Evolutionary conservation across 1,139 yeast genomes (phyloP), one percentile per base, ranked within the genome.

Genomic region (Lodderomyces metapsilosis): DNA sequence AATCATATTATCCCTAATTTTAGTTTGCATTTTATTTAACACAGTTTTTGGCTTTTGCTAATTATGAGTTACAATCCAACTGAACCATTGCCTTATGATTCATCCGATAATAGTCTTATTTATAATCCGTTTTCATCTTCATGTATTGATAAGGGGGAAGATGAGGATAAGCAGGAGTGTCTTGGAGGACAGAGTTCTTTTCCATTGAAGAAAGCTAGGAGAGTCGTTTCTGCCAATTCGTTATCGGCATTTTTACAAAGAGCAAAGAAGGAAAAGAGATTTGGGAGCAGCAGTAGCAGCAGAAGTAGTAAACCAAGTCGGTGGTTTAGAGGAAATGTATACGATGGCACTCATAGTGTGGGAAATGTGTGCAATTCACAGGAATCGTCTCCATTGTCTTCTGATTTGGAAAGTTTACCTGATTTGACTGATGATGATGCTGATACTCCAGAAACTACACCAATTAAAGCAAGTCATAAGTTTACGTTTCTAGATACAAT

Each of bases 391-490:
- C 51, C 58, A 24, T 34, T 46, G 20, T 31, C 50, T 49, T 57
- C 65, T 7, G 74, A 68, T 42, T 57, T 64, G 38, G 74, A 68
- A 42, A 64, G 71, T 4, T 56, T 67, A 28, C 71, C 72, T 1
- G 73, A 66, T 47, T 58, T 61, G 36, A 57, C 66, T 17, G 64
- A 61, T 31, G 48, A 44, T 37, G 72, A 67, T 43, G 69, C 62
- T 37, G 71, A 66, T 16, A 58, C 71, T 2, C 69, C 69, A 2
- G 44, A 52, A 20, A 50, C 59, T 3, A 57, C 66, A 0, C 69
- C 68, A 4, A 40, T 55, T 31, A 53, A 51, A 42, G 28, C 46
- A 18, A 32, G 21, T 24, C 25, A 21, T 24, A 36, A 39, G 20
- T 43, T 43, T 23, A 40, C 41, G 21, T 42, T 41, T 18, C 34